Base-by-base conservation (phyloP, 768 basidiomycete species). In the Amylocystis lapponica region DNA sequence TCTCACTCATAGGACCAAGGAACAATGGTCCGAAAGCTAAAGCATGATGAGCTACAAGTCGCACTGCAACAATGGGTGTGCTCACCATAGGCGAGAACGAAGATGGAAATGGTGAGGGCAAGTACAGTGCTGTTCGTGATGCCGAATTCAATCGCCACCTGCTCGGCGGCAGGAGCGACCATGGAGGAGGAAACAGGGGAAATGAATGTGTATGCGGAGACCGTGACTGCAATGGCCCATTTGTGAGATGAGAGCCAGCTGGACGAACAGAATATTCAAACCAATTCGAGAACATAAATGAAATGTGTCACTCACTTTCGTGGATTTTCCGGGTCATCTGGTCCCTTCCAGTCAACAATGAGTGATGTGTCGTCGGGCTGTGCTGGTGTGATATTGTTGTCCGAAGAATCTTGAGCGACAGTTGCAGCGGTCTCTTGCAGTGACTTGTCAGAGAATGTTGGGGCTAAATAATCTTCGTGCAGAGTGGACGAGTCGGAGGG, bases 111-210 rank as follows among this genome's bases (percentile, higher is more conserved):
- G 22, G 71, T 74, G 62, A 89, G 72, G 1, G 75, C 76, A 16
- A 76, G 62, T 3, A 77, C 41, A 0, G 66, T 71, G 2, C 51
- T 47, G 53, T 57, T 78, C 9, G 70, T 77, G 21, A 86, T 71
- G 1, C 74, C 68, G 48, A 88, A 80, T 16, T 76, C 59, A 2
- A 56, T 44, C 3, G 68, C 79, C 0, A 89, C 51, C 40, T 77
- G 69, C 3, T 50, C 46, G 0, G 69, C 64, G 0, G 84, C 85
- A 0, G 85, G 85, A 0, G 86, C 80, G 1, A 86, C 66, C 78
- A 86, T 86, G 4, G 83, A 76, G 4, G 86, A 89, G 0, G 84
- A 78, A 0, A 87, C 67, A 0, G 84, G 59, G 14, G 48, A 52
- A 30, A 61, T 53, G 41, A 61, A 59, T 5, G 57, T 57, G 37